These are phyloP conservation scores for Chalciporus piperatus DNA, from an alignment of 768 basidiomycete species.

Conservation along the genomic window DNA sequence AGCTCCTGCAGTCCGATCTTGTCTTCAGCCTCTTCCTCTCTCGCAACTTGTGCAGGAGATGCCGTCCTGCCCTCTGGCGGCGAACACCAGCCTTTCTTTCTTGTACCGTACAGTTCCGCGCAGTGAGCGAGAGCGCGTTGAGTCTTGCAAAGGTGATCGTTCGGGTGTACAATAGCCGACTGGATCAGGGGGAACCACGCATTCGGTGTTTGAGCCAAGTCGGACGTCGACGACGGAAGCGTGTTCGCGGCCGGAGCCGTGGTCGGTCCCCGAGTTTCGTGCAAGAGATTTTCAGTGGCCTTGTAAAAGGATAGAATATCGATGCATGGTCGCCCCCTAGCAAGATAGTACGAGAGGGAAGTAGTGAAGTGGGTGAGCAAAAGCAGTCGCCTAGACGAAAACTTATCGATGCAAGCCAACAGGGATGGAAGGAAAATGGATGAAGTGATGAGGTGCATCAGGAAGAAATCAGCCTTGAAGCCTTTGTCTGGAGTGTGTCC, in stretches of 20 bases:
- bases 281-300: conserved; percentile 30
- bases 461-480: conserved; percentile 68
- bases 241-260: conserved; percentile 24
- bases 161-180: conserved; percentile 51
- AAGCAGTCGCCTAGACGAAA: conserved; percentile 24
- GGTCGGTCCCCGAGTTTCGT: conserved; percentile 27
- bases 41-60: conserved; percentile 14
- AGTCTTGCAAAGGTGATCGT: conserved; percentile 51
- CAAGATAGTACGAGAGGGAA: conserved; percentile 30
- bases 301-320: conserved; percentile 32
- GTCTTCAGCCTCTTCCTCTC: conserved; percentile 26
- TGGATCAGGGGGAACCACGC: conserved; percentile 58
- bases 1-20: conserved; percentile 27
- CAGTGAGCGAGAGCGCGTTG: conserved; percentile 50
- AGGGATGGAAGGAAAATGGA: conserved; percentile 57
- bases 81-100: conserved; percentile 27
- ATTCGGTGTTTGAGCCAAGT: conserved; percentile 42
- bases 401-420: conserved; percentile 33
- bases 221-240: conserved; percentile 33
- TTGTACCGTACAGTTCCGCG: conserved; percentile 40
- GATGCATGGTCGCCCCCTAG: conserved; percentile 33
- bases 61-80: conserved; percentile 11
- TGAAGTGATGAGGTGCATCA: conserved; percentile 72
- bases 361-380: conserved; percentile 29
- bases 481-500: conserved; percentile 43